Percentiles rank a stretch among this genome's conserved stretches.
phyloP scores from a whole-genome alignment of 2,329 filamentous ascomycete species.

The Xenosphaeropsis pyriputrescens region DNA sequence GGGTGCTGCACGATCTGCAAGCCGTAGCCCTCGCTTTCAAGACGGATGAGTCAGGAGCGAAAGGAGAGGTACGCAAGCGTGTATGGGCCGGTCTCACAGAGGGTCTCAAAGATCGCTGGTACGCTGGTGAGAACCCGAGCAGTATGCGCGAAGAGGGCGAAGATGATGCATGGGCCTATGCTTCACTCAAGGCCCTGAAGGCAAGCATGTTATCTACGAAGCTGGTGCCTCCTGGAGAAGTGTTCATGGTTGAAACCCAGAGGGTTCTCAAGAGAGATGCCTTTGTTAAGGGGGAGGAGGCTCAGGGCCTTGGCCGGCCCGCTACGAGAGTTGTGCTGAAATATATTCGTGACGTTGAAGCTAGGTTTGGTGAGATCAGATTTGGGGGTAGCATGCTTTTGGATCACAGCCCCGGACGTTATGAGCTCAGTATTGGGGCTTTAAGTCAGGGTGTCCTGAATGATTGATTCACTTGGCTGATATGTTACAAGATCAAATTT shows the following conservation, averaged over 20 bases:
- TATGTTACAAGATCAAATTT: too few species aligned
- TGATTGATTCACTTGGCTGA: too few species aligned
- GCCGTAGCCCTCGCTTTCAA: constrained; percentile 60
- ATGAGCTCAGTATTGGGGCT: constrained; percentile 53
- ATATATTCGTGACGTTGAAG: constrained; percentile 58
- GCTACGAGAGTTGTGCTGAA: constrained; percentile 55
- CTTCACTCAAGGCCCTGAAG: constrained; percentile 49
- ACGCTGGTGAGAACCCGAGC: constrained; percentile 24
- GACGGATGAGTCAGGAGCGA: constrained; percentile 51
- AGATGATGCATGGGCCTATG: constrained; percentile 55
- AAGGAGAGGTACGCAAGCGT: constrained; percentile 48
- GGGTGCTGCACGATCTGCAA: constrained; percentile 62
- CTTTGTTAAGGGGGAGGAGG: constrained; percentile 28
- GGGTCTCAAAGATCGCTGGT: constrained; percentile 47
- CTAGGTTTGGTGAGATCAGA: constrained; percentile 51
- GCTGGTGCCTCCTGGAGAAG: constrained; percentile 60
- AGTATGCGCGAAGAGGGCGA: constrained; percentile 25
- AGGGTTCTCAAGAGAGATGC: constrained; percentile 53
- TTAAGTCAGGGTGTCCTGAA: constrained; percentile 28
- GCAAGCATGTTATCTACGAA: constrained; percentile 55
- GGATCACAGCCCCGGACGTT: constrained; percentile 62
- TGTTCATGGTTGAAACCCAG: constrained; percentile 58
- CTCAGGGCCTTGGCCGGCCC: constrained; percentile 41
- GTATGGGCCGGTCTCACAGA: constrained; percentile 51
- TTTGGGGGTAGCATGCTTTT: constrained; percentile 63